Base-by-base conservation (phyloP, 2,329 filamentous ascomycete species). In the Fusarium nygamai region DNA sequence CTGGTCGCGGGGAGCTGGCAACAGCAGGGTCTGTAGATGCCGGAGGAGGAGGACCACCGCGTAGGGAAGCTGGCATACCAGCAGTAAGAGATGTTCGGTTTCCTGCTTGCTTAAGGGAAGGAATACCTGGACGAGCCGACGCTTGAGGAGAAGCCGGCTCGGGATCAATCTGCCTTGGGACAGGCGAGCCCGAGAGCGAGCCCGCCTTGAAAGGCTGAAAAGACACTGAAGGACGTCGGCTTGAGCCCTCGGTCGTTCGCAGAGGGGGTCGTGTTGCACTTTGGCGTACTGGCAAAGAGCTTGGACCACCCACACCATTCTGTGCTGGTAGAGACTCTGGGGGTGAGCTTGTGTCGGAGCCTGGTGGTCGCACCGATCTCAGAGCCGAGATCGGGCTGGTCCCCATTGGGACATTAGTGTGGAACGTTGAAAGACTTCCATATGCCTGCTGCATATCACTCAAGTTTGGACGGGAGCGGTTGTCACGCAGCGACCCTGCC, bases 171-270 rank as follows among this genome's bases (percentile, higher is more conserved):
- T 85, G 80, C 36, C 87, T 85, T 34, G 85, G 84, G n/a, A 87
- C 81, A 1, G 95, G 96, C 9, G 95, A 98, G 8, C 93, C 94
- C 5, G 95, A 97, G n/a, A 98, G 86, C 4, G 96, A 97, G 17
- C 96, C 96, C 20, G 95, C 94, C 83, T 99, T 99, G 86, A 99
- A 99, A 1, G 96, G 95, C 77, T 97, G 94, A 78, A 98, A 98
- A 2, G 94, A 97, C 29, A 98, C 90, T 0, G 94, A 98, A 12
- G 93, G 92, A 61, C 94, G 90, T 76, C 95, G 89, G 61, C 88
- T 88, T 54, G 88, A 78, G 29, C 85, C 86, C 48, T 93, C 87
- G 27, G 92, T 82, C 20, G 83, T 84, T 57, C 86, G 85, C 46
- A 85, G 69, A 3, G 82, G 75, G 19, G 82, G 83, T 33, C 83